These are phyloP conservation scores for Lagerstroemia fauriei DNA, from an alignment of 441 rosid genomes.

Conservation along the genomic window DNA sequence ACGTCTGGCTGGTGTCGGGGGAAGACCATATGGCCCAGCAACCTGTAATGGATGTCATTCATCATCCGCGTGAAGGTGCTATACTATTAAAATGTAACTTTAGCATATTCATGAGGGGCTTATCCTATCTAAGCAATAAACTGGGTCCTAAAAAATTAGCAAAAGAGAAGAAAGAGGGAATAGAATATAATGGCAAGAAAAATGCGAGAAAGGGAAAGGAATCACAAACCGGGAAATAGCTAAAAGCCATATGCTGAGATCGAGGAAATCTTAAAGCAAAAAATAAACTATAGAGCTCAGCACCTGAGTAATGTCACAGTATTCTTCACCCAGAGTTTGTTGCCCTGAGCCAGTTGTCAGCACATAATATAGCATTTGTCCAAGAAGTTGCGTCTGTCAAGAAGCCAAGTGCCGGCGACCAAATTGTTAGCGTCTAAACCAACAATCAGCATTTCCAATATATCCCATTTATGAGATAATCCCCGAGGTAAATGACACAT, in stretches of 20 bases:
- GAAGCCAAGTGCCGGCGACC: background rate
- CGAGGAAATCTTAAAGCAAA: background rate
- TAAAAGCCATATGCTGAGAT: background rate
- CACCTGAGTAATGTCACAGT: constrained; percentile 88
- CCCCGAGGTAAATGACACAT: background rate
- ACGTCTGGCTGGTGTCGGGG: constrained; percentile 92
- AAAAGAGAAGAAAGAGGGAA: background rate
- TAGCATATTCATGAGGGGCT: background rate
- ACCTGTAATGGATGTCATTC: constrained; percentile 42
- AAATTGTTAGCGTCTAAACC: background rate
- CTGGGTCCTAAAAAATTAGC: background rate
- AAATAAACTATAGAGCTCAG: constrained; percentile 11
- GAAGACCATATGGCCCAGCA: constrained; percentile 69
- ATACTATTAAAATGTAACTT: background rate
- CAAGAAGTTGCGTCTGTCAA: constrained; percentile 74
- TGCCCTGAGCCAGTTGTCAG: constrained; percentile 89
- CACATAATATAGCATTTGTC: constrained; percentile 87
- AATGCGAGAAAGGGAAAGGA: background rate
- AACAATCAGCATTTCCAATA: background rate
- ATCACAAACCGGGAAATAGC: background rate
- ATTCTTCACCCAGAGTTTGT: constrained; percentile 92
- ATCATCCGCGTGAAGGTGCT: background rate
- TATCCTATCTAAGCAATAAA: background rate
- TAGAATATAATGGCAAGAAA: background rate
- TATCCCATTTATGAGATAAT: background rate